phyloP scores from a whole-genome alignment of 1,284 basidiomycete species.

The Naganishia sp. region DNA sequence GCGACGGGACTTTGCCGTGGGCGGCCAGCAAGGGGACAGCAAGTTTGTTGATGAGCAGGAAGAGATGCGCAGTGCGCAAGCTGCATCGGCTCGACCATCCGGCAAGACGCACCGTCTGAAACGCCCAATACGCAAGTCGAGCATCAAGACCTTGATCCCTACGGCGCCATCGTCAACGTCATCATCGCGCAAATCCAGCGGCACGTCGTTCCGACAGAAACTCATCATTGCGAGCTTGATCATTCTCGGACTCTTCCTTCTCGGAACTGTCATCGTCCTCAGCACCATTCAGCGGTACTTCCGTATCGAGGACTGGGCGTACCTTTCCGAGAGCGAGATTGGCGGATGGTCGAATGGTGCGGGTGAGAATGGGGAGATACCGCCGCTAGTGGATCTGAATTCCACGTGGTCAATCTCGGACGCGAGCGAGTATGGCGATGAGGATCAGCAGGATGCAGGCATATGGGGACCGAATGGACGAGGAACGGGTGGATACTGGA shows the following conservation, averaged over 20 bases:
- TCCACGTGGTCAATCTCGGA: background rate
- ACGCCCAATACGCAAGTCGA: slow-evolving; percentile 17
- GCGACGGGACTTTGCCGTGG: background rate
- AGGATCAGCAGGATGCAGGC: slow-evolving; percentile 26
- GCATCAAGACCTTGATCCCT: slow-evolving; percentile 6
- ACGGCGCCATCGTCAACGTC: slow-evolving; percentile 2
- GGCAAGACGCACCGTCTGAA: slow-evolving; percentile 6
- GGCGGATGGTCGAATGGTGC: slow-evolving; percentile 20
- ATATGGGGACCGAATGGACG: slow-evolving; percentile 50
- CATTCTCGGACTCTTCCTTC: slow-evolving; percentile 77
- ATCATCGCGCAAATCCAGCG: background rate
- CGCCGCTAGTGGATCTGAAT: slow-evolving; percentile 4
- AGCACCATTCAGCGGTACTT: slow-evolving; percentile 89
- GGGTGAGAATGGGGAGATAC: slow-evolving; percentile 14
- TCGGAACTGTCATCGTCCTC: slow-evolving; percentile 89
- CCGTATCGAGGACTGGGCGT: slow-evolving; percentile 73
- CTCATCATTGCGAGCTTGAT: slow-evolving; percentile 67
- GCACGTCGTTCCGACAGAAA: slow-evolving; percentile 35
- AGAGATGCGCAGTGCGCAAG: background rate
- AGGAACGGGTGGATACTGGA: slow-evolving; percentile 51
- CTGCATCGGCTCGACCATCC: background rate
- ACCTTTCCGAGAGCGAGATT: slow-evolving; percentile 71
- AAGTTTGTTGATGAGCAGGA: slow-evolving; percentile 5
- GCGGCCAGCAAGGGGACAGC: background rate
- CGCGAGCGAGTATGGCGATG: slow-evolving; percentile 2